Evolutionary conservation across 164 flowering plant species (phyloP).

Genomic region (Vitis amurensis): DNA sequence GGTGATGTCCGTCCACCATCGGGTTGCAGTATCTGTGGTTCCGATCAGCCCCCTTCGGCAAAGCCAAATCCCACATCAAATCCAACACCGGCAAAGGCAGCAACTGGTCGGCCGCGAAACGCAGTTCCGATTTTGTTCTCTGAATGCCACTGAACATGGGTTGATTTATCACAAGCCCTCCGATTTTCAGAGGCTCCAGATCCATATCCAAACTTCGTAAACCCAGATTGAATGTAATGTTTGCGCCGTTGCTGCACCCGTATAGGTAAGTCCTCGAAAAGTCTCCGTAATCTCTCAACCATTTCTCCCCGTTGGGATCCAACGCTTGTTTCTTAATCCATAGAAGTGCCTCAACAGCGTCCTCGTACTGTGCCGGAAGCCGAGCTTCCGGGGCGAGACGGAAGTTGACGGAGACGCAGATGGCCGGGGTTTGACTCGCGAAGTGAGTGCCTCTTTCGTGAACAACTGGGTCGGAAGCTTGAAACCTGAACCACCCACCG

Average conservation of each 20-base stretch:
- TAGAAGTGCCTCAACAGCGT: conserved; percentile 41
- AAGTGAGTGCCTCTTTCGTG: conserved; percentile 26
- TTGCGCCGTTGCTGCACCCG: conserved; percentile 29
- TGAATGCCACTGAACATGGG: conserved; percentile 32
- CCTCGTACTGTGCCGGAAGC: conserved; percentile 61
- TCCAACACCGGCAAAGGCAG: conserved; percentile 35
- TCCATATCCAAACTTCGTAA: conserved; percentile 10
- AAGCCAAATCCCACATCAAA: conserved; percentile 30
- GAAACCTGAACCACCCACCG: conserved; percentile 41
- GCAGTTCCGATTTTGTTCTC: conserved; percentile 29
- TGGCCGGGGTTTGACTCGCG: conserved; percentile 36
- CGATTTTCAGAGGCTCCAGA: conserved; percentile 23
- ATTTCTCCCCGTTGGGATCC: conserved; percentile 36
- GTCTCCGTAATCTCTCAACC: conserved; percentile 50
- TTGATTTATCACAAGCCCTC: conserved; percentile 28
- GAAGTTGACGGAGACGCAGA: conserved; percentile 42
- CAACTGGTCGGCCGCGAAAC: conserved; percentile 16
- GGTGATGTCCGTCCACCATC: conserved; percentile 16
- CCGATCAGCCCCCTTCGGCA: conserved; percentile 28
- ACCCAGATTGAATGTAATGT: conserved; percentile 22
- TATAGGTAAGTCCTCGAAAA: conserved; percentile 30
- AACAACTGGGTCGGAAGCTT: conserved; percentile 12
- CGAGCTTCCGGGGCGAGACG: conserved; percentile 63
- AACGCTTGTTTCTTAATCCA: conserved; percentile 48
- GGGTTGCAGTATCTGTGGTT: conserved; percentile 53